These are phyloP conservation scores for Phytophthora macrochlamydospora DNA, from an alignment of 352 stramenopile species.

Conservation along the genomic window DNA sequence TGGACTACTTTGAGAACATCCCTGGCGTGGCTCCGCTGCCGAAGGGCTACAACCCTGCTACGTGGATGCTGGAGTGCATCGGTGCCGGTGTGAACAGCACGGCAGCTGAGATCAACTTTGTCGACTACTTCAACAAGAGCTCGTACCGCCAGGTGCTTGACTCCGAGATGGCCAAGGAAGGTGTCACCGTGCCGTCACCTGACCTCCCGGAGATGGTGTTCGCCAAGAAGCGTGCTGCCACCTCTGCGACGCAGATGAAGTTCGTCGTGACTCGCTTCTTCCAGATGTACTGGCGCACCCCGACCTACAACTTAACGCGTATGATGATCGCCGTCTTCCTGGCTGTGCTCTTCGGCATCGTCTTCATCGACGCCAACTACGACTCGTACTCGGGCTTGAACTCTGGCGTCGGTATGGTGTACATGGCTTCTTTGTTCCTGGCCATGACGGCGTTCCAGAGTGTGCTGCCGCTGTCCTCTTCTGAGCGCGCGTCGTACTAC, in stretches of 20 bases:
- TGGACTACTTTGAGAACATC: slow-evolving; percentile 39
- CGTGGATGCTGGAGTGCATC: slow-evolving; percentile 38
- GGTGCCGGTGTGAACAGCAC: slow-evolving; percentile 39
- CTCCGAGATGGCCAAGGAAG: slow-evolving; percentile 14
- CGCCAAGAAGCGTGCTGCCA: slow-evolving; percentile 28
- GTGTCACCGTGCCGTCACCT: slow-evolving; percentile 16
- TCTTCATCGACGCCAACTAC: slow-evolving; percentile 47
- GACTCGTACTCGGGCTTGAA: slow-evolving; percentile 31
- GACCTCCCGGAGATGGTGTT: slow-evolving; percentile 30
- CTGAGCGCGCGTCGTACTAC: slow-evolving; percentile 66
- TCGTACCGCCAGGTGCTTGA: slow-evolving; percentile 9
- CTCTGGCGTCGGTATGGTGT: slow-evolving; percentile 68
- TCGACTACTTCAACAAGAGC: slow-evolving; percentile 14
- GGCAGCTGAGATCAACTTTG: slow-evolving; percentile 13
- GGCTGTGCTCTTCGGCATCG: slow-evolving; percentile 65
- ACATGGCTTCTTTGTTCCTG: slow-evolving; percentile 64
- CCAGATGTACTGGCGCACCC: slow-evolving; percentile 44
- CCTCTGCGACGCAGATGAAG: slow-evolving; percentile 23
- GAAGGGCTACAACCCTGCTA: slow-evolving; percentile 40
- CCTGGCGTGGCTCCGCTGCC: slow-evolving; percentile 15
- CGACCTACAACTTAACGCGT: slow-evolving; percentile 75
- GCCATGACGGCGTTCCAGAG: slow-evolving; percentile 59
- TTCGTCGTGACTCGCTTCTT: slow-evolving; percentile 24
- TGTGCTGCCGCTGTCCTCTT: slow-evolving; percentile 71
- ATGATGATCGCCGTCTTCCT: slow-evolving; percentile 62